Evolutionary conservation across 495 filamentous ascomycete species (phyloP).

Genomic region (Cryomyces minteri): DNA sequence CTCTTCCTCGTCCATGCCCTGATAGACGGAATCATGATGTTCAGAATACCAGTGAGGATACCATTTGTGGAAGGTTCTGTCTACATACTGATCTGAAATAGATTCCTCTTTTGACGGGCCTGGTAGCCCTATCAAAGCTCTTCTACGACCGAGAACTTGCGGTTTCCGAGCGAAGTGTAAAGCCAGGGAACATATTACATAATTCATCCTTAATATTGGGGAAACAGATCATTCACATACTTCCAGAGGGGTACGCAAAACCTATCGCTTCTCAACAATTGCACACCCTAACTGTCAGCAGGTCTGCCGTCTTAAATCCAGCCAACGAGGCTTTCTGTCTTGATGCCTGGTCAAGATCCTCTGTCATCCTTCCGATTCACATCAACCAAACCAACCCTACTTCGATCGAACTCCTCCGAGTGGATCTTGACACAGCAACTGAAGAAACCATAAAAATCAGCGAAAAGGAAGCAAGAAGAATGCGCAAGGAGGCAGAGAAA

Average conservation of each 20-base stretch:
- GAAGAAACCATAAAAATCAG: constrained; percentile 63
- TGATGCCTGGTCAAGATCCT: constrained; percentile 32
- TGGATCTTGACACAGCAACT: constrained; percentile 59
- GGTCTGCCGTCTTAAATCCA: constrained; percentile 70
- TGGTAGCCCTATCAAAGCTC: constrained; percentile 48
- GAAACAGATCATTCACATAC: constrained; percentile 88
- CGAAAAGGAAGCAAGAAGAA: constrained; percentile 46
- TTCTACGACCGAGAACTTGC: constrained; percentile 82
- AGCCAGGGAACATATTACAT: constrained; percentile 65
- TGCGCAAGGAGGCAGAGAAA: constrained; percentile 43
- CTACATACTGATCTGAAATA: constrained; percentile 11
- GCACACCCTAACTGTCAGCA: constrained; percentile 12
- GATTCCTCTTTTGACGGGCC: constrained; percentile 45
- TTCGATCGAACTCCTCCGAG: constrained; percentile 64
- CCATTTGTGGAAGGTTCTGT: constrained; percentile 10
- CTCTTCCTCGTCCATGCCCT: constrained; percentile 50
- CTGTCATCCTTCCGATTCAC: constrained; percentile 58
- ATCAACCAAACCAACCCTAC: constrained; percentile 86
- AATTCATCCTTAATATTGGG: constrained; percentile 87
- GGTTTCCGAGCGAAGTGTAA: constrained; percentile 75
- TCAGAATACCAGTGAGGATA: constrained; percentile 37
- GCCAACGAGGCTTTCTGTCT: constrained; percentile 60
- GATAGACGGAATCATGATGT: constrained; percentile 74
- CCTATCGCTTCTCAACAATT: constrained; percentile 1
- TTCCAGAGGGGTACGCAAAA: constrained; percentile 56